These are phyloP conservation scores for Daldinia concentrica DNA, from an alignment of 495 filamentous ascomycete genomes.

Conservation along the genomic window DNA sequence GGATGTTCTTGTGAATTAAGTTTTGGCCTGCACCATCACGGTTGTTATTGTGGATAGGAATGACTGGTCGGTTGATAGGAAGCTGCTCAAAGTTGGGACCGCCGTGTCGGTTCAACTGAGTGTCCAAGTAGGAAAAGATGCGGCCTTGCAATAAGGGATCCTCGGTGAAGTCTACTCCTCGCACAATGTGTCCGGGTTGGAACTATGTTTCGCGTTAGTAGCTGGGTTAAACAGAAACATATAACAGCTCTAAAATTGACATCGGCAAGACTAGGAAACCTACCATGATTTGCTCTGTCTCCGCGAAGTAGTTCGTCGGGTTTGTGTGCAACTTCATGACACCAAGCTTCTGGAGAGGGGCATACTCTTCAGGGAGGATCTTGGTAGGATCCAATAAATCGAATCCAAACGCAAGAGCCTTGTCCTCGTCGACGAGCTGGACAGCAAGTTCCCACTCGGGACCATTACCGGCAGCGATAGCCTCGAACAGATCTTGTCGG, in stretches of 20 bases:
- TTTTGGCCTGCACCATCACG: conserved; percentile 67
- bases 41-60: conserved; percentile 78
- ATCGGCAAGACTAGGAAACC: conserved; percentile 25
- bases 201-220: conserved; percentile 48
- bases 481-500: conserved; percentile 75
- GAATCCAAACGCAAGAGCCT: conserved; percentile 71
- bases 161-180: conserved; percentile 77
- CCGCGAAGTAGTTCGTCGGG: conserved; percentile 79
- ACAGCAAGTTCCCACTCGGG: conserved; percentile 80
- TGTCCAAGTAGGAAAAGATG: conserved; percentile 79
- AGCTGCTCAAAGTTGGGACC: conserved; percentile 81
- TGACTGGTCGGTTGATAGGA: conserved; percentile 74
- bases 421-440: conserved; percentile 77
- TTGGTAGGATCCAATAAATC: conserved; percentile 81
- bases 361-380: conserved; percentile 76
- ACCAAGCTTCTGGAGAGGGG: conserved; percentile 71
- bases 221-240: not conserved
- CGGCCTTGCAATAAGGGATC: conserved; percentile 79
- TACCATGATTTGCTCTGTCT: conserved; percentile 78
- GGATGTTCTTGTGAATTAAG: conserved; percentile 63
- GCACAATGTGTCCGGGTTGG: conserved; percentile 69
- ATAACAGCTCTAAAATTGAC: not conserved
- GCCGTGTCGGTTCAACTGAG: conserved; percentile 75
- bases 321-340: conserved; percentile 76
- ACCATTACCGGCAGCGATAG: conserved; percentile 70